Evolutionary conservation across 2,329 filamentous ascomycete species (phyloP), one percentile per base, ranked within the genome.

Genomic region (Exophiala spinifera): DNA sequence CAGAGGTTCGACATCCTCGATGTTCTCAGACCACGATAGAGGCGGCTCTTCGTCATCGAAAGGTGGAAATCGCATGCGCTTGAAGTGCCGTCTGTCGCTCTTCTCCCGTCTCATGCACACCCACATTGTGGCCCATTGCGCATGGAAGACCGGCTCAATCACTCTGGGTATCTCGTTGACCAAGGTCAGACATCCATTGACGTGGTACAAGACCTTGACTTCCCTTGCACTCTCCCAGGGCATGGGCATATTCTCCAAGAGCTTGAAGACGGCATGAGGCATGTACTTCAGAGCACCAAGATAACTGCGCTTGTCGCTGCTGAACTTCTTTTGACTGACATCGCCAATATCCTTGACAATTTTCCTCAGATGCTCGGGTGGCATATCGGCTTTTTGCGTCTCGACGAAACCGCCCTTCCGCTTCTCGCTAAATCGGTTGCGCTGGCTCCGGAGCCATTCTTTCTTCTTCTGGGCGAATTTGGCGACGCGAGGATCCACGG

Each of bases 51-150:
- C 94, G 67, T 99, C 95, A 64, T 99, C 94, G 64, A 99, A 99
- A 0, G 95, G 95, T 15, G 94, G 94, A 66, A 99, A 99, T 64
- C 95, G 85, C 94, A 99, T 99, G 61, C 94, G 85, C 78, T 99
- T 99, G 80, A 99, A 99, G 65, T 97, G 84, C 68, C 92, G 79
- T 72, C 94, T 80, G 67, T 99, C 94, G 68, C 91, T 94, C 79
- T 99, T 99, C 70, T 99, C 94, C 65, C 95, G 88, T 65, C 94
- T 85, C 94, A 99, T 99, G 42, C 88, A 90, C 21, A 95, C 86
- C 94, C 94, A 99, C 94, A 99, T 99, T 51, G 92, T 95, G 11
- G 94, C 94, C 94, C 94, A 99, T 71, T 99, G 94, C 53, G 94
- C 94, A 69, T 96, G 91, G 72, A 95, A 99, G 3, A 99, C 89